A percentile compares a stretch with the other conserved stretches of the same genome.
Conservation (phyloP, 2,329 filamentous ascomycete species). For the Alternaria incomplexa region DNA sequence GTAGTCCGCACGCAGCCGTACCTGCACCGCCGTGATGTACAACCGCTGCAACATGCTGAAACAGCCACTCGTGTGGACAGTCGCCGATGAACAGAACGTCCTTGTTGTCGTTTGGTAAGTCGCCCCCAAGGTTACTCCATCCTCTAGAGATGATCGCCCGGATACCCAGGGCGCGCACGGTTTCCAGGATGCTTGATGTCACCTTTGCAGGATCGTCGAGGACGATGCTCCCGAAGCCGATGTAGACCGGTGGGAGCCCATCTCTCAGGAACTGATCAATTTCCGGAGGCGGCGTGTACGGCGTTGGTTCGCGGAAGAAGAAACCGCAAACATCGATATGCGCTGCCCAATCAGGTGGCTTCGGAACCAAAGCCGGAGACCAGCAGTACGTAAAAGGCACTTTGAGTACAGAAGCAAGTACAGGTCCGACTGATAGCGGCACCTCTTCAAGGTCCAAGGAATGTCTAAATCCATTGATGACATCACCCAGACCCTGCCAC, state of each 20-base stretch:
- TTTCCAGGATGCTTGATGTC: constrained; percentile 55
- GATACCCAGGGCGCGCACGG: constrained; percentile 69
- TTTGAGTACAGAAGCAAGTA: constrained; percentile 47
- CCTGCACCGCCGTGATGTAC: constrained; percentile 86
- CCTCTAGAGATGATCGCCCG: not conserved
- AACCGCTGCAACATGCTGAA: constrained; percentile 76
- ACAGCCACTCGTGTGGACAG: constrained; percentile 85
- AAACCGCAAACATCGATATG: constrained; percentile 51
- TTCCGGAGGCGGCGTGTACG: constrained; percentile 50
- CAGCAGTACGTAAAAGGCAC: constrained; percentile 56
- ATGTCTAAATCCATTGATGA: constrained; percentile 55
- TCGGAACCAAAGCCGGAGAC: constrained; percentile 47
- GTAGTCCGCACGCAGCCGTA: constrained; percentile 82
- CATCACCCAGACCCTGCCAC: constrained; percentile 58
- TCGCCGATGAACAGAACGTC: constrained; percentile 66
- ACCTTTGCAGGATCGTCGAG: constrained; percentile 57
- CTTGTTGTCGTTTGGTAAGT: constrained; percentile 17
- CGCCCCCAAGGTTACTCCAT: constrained; percentile 21
- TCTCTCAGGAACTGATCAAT: constrained; percentile 55
- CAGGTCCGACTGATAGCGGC: constrained; percentile 27
- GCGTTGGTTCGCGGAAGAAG: constrained; percentile 50
- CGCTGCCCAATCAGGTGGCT: constrained; percentile 21
- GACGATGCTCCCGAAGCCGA: constrained; percentile 65
- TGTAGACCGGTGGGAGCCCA: constrained; percentile 60
- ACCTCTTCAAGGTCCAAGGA: constrained; percentile 51